These are phyloP conservation scores for Hyphodiscus sp. DNA, from an alignment of 2,329 filamentous ascomycete species.

Conservation along the genomic window DNA sequence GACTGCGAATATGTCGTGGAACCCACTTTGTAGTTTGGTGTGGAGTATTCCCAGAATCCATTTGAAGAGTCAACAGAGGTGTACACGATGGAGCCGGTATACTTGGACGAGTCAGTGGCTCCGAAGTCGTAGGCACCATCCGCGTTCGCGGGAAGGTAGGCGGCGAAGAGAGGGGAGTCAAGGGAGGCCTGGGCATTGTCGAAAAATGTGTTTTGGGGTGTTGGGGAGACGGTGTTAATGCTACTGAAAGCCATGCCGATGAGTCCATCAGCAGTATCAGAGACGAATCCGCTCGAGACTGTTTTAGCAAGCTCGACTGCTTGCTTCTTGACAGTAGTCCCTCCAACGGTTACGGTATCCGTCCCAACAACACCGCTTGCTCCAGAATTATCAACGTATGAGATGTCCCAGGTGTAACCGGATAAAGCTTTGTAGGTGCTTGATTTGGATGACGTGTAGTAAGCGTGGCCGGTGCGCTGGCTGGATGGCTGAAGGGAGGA, in stretches of 20 bases:
- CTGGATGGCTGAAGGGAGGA: slow-evolving; percentile 19
- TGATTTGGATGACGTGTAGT: slow-evolving; percentile 22
- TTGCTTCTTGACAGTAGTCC: slow-evolving; percentile 26
- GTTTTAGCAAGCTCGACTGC: slow-evolving; percentile 28
- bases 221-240: slow-evolving; percentile 28
- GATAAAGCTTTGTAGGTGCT: slow-evolving; percentile 21
- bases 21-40: slow-evolving; percentile 41
- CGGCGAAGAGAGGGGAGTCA: slow-evolving; percentile 46
- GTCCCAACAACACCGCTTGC: slow-evolving; percentile 29
- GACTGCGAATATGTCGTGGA: slow-evolving; percentile 38
- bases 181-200: slow-evolving; percentile 26
- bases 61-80: slow-evolving; percentile 37
- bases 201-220: slow-evolving; percentile 27
- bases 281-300: slow-evolving; percentile 27
- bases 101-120: slow-evolving; percentile 44
- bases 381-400: slow-evolving; percentile 32
- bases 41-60: slow-evolving; percentile 51
- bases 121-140: slow-evolving; percentile 49
- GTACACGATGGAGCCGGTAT: slow-evolving; percentile 47
- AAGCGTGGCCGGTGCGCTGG: slow-evolving; percentile 13
- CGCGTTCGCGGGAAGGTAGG: slow-evolving; percentile 40
- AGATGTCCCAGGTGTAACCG: slow-evolving; percentile 26
- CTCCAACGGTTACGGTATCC: slow-evolving; percentile 30
- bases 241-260: slow-evolving; percentile 46
- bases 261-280: slow-evolving; percentile 45